Percentiles rank a stretch among this genome's conserved stretches.
These are phyloP conservation scores for Chalara sp. DNA, from an alignment of 2,329 filamentous ascomycete genomes.

Conservation along the genomic window DNA sequence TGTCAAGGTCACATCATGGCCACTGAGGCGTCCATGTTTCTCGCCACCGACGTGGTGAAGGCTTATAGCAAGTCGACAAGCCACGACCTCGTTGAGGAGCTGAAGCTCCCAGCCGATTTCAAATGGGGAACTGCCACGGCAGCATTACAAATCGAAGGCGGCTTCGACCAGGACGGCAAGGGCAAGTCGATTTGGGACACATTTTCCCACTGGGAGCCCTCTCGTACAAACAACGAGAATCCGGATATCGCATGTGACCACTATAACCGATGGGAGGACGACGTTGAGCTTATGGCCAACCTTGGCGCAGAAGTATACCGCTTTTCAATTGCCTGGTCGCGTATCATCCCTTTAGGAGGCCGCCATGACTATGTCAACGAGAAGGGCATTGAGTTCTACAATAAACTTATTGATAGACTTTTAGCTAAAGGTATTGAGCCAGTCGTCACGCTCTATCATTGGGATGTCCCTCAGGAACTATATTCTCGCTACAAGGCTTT, in stretches of 20 bases:
- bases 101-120: conserved; percentile 32
- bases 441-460: conserved; percentile 76
- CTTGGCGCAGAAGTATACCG: conserved; percentile 68
- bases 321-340: conserved; percentile 76
- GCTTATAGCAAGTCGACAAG: too few relatives aligned
- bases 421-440: conserved; percentile 68
- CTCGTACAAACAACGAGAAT: not conserved
- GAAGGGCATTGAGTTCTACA: conserved; percentile 67
- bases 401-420: conserved; percentile 69
- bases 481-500: conserved; percentile 59
- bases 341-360: conserved; percentile 74
- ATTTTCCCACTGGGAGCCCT: not conserved
- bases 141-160: conserved; percentile 79
- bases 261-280: not conserved
- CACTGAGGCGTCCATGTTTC: too few relatives aligned
- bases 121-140: conserved; percentile 73
- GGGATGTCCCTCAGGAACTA: conserved; percentile 73
- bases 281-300: conserved; percentile 55
- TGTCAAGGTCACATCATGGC: too few relatives aligned
- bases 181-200: not conserved
- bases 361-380: conserved; percentile 75
- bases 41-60: too few relatives aligned
- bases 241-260: not conserved
- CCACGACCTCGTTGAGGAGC: too few relatives aligned
- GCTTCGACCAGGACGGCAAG: conserved; percentile 44